Evolutionary conservation across 1,284 basidiomycete genomes (phyloP).

Genomic region (Trametes versicolor): DNA sequence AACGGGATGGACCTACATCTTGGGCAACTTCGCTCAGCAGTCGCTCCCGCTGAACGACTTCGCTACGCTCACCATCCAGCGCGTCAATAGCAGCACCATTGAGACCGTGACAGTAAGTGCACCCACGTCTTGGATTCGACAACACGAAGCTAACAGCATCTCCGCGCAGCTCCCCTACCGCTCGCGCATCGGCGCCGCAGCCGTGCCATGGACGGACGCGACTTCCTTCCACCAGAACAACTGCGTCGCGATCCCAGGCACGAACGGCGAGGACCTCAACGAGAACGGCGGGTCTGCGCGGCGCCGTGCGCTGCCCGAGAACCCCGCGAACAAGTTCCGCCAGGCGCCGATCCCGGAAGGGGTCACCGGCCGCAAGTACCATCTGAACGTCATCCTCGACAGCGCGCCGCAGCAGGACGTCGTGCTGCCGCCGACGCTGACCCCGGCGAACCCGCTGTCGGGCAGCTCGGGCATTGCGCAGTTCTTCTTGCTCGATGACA

Average conservation of each 20-base stretch:
- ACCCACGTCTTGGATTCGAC: background rate
- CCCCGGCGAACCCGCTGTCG: slow-evolving; percentile 52
- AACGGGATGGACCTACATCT: slow-evolving; percentile 61
- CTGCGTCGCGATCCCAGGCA: slow-evolving; percentile 58
- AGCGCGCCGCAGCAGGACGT: slow-evolving; percentile 56
- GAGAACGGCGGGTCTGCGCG: slow-evolving; percentile 30
- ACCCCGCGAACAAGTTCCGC: slow-evolving; percentile 52
- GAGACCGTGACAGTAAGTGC: slow-evolving; percentile 56
- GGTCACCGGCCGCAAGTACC: slow-evolving; percentile 50
- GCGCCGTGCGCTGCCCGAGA: slow-evolving; percentile 20
- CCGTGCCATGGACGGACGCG: slow-evolving; percentile 58
- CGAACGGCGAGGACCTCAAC: slow-evolving; percentile 62
- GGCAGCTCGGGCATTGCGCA: slow-evolving; percentile 62
- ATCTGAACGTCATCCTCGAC: slow-evolving; percentile 61
- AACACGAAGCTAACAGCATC: background rate
- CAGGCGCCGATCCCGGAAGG: slow-evolving; percentile 54
- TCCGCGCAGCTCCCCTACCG: slow-evolving; percentile 62
- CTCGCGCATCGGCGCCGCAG: slow-evolving; percentile 56
- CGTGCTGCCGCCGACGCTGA: slow-evolving; percentile 57
- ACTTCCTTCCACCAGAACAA: slow-evolving; percentile 62
- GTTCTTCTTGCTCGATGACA: slow-evolving; percentile 63
- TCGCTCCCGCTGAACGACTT: slow-evolving; percentile 62
- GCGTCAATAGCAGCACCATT: slow-evolving; percentile 50
- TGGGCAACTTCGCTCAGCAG: slow-evolving; percentile 72
- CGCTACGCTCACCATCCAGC: slow-evolving; percentile 59